Conservation (phyloP, 768 basidiomycete genomes). For the Hygrocybe punicea region DNA sequence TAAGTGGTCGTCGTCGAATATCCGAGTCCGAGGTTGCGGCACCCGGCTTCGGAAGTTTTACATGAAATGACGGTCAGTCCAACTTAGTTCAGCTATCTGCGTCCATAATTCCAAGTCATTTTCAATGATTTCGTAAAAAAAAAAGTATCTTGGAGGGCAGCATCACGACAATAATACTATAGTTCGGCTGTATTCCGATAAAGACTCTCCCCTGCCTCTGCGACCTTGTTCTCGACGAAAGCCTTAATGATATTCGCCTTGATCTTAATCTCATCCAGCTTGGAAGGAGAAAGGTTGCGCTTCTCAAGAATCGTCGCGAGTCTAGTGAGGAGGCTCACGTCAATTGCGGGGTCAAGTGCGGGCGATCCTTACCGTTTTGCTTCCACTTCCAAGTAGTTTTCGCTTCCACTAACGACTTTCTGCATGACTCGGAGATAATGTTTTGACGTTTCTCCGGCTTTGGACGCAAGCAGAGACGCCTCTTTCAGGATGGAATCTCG, state of each 20-base stretch:
- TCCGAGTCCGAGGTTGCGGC: too few species aligned
- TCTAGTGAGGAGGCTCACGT: slow-evolving; percentile 35
- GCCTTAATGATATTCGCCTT: slow-evolving; percentile 83
- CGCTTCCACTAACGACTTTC: slow-evolving; percentile 68
- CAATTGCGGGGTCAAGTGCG: neutral
- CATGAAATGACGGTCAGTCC: too few species aligned
- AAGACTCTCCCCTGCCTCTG: slow-evolving; percentile 30
- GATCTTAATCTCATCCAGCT: slow-evolving; percentile 90
- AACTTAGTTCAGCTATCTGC: too few species aligned
- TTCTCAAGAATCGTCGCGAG: slow-evolving; percentile 73
- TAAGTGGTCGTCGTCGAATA: too few species aligned
- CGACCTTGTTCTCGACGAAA: slow-evolving; percentile 47
- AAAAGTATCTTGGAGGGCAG: neutral
- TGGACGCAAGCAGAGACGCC: slow-evolving; percentile 52
- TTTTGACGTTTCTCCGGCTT: slow-evolving; percentile 50
- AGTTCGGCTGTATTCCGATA: slow-evolving; percentile 35
- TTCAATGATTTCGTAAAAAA: too few species aligned
- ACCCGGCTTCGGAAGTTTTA: too few species aligned
- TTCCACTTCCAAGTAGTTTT: slow-evolving; percentile 84
- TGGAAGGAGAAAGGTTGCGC: slow-evolving; percentile 67
- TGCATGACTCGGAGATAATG: slow-evolving; percentile 92
- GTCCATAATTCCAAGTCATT: too few species aligned
- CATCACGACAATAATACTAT: neutral
- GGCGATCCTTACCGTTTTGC: slow-evolving; percentile 54
- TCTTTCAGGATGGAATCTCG: slow-evolving; percentile 64